phyloP scores from a whole-genome alignment of 2,329 filamentous ascomycete genomes.

The Thelonectria blattea region DNA sequence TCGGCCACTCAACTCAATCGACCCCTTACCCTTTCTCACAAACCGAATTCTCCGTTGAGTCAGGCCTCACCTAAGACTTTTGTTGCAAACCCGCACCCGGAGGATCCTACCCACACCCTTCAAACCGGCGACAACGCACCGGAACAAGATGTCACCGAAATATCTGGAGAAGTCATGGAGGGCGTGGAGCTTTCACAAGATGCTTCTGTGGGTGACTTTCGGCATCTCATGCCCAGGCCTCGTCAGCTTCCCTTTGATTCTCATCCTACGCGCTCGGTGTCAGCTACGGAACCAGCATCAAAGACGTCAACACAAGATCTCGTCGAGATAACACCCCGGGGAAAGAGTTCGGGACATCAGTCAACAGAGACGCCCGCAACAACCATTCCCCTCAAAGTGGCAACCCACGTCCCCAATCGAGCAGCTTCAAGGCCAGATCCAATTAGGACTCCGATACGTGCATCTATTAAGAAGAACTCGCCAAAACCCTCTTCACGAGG shows the following conservation, averaged over 20 bases:
- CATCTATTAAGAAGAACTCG: neutral
- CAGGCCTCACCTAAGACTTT: neutral
- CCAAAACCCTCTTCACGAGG: neutral
- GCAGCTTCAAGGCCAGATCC: neutral
- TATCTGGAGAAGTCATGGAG: neutral
- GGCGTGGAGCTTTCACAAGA: neutral
- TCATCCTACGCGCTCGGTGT: neutral
- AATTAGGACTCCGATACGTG: neutral
- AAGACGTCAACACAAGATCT: neutral
- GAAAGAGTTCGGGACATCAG: neutral
- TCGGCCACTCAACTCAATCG: neutral
- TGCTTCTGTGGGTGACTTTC: conserved; percentile 27
- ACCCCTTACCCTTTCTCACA: neutral
- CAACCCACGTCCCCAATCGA: neutral
- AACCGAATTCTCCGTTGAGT: neutral
- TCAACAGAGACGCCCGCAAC: neutral
- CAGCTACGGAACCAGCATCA: neutral
- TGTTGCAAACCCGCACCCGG: neutral
- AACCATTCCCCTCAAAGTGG: neutral
- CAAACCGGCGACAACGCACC: neutral
- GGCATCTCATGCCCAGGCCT: conserved; percentile 40
- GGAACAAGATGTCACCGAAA: neutral
- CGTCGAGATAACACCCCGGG: neutral
- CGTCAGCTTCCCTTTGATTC: conserved; percentile 40
- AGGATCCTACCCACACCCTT: neutral